These are phyloP conservation scores for Parietaria judaica DNA, from an alignment of 306 rosid species.

Conservation along the genomic window DNA sequence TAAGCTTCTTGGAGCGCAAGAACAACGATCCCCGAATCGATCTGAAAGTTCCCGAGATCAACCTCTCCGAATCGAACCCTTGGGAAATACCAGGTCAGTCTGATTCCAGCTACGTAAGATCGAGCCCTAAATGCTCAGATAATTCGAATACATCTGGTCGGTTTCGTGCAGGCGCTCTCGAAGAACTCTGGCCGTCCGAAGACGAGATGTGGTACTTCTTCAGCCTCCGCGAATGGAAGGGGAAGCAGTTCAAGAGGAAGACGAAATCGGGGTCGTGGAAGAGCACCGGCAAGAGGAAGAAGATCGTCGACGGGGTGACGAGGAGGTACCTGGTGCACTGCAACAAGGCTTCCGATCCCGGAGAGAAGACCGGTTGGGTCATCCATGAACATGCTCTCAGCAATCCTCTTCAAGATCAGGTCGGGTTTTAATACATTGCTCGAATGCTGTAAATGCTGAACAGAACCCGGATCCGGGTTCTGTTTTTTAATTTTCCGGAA, in stretches of 20 bases:
- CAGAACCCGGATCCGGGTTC: too few species aligned
- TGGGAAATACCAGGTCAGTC: conserved; percentile 41
- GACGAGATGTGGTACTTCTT: conserved; percentile 61
- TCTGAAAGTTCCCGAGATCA: conserved; percentile 23
- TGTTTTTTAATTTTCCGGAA: too few species aligned
- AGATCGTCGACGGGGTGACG: conserved; percentile 20
- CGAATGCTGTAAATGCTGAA: too few species aligned
- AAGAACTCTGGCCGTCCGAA: conserved; percentile 26
- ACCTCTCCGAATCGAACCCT: conserved; percentile 46
- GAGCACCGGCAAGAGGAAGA: conserved; percentile 36
- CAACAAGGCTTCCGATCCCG: conserved; percentile 20
- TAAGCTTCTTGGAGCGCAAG: conserved; percentile 34
- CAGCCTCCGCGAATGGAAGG: conserved; percentile 21
- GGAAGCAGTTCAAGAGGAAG: too few species aligned
- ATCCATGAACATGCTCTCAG: conserved; percentile 46
- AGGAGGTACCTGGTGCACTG: conserved; percentile 57
- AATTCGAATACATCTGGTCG: too few species aligned
- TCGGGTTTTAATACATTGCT: too few species aligned
- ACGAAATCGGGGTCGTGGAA: conserved; percentile 50
- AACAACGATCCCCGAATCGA: conserved; percentile 7
- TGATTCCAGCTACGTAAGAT: too few species aligned
- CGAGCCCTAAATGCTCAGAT: too few species aligned
- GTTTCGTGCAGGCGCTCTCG: too few species aligned
- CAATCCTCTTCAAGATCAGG: conserved; percentile 23
- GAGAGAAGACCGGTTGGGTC: conserved; percentile 39